phyloP scores from a whole-genome alignment of 148 eudicot species.

The Rhododendron molle region DNA sequence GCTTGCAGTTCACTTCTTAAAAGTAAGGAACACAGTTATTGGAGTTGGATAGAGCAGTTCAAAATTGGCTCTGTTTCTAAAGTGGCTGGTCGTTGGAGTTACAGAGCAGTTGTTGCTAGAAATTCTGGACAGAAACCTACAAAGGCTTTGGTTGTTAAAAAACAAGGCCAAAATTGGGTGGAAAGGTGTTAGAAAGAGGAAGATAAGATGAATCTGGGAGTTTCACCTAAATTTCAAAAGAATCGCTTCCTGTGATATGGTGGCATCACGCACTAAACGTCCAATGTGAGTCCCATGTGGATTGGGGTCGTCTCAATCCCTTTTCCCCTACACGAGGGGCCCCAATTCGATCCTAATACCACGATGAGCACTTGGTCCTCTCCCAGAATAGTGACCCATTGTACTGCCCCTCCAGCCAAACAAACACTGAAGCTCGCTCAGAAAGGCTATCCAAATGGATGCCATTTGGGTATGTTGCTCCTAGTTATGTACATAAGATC shows the following conservation, averaged over 20 bases:
- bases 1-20: neutral
- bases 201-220: neutral
- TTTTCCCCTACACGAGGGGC: no score
- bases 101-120: neutral
- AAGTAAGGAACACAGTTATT: neutral
- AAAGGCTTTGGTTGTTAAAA: neutral
- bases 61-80: neutral
- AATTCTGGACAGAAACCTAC: neutral
- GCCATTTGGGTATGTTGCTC: no score
- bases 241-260: neutral
- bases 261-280: neutral
- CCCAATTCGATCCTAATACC: no score
- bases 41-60: neutral
- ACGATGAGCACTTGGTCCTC: no score
- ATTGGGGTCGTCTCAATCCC: no score
- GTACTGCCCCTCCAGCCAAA: no score
- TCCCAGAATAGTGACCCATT: no score
- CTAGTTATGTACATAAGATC: neutral
- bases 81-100: neutral
- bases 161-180: no score
- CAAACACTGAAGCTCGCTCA: no score
- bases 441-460: no score
- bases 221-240: neutral
- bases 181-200: neutral
- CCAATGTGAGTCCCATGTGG: no score